Conservation (phyloP, 768 basidiomycete species). For the Rhodotorula taiwanensis region DNA sequence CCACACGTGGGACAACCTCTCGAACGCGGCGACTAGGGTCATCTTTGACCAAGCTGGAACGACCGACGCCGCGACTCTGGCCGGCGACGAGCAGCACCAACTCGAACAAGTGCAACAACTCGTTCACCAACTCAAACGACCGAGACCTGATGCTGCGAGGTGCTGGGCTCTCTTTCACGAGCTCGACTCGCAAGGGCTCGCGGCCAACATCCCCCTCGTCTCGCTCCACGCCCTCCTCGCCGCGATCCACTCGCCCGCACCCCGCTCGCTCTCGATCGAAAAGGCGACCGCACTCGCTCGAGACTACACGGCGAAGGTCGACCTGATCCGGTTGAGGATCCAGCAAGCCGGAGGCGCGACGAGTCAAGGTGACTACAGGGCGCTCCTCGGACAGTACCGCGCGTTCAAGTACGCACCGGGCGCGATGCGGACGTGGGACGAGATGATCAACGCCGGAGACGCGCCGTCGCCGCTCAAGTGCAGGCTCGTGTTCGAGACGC, state of each 20-base stretch:
- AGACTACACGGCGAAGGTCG: slow-evolving; percentile 20
- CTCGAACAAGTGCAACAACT: slow-evolving; percentile 14
- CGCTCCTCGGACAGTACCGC: slow-evolving; percentile 19
- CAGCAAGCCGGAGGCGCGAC: slow-evolving; percentile 15
- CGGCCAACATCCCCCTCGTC: slow-evolving; percentile 16
- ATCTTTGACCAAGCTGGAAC: too few relatives aligned
- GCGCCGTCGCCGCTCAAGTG: not conserved
- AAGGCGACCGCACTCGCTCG: slow-evolving; percentile 4
- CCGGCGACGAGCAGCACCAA: too few relatives aligned
- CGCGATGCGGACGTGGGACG: slow-evolving; percentile 23
- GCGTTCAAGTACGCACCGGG: slow-evolving; percentile 24
- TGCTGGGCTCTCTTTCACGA: slow-evolving; percentile 23
- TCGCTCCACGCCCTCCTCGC: slow-evolving; percentile 27
- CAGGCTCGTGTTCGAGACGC: slow-evolving; percentile 10
- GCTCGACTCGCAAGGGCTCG: slow-evolving; percentile 19
- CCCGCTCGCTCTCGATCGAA: slow-evolving; percentile 3
- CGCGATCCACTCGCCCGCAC: slow-evolving; percentile 8
- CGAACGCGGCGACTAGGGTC: not conserved
- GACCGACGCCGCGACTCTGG: too few relatives aligned
- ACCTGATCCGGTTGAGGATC: slow-evolving; percentile 21
- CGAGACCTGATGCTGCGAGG: not conserved
- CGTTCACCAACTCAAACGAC: slow-evolving; percentile 12
- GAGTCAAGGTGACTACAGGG: slow-evolving; percentile 11
- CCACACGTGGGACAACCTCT: not conserved
- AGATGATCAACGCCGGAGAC: slow-evolving; percentile 10